phyloP scores from a whole-genome alignment of 345 rosid species.

The Angophora floribunda region DNA sequence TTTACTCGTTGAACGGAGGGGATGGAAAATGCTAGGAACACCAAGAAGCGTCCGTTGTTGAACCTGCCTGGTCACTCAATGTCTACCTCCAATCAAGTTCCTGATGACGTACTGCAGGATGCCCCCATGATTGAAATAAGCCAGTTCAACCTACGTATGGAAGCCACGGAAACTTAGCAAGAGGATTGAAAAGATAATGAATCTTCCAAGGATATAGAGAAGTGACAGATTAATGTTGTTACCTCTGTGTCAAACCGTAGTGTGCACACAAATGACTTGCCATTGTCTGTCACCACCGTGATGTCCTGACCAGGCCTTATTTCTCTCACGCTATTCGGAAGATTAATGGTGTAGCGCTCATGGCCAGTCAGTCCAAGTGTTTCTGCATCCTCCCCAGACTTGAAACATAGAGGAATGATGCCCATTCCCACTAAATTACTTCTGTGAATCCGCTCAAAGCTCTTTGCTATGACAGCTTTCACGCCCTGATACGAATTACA shows the following conservation, averaged over 20 bases:
- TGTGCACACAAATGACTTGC: conserved; percentile 66
- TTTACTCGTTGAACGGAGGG: background rate
- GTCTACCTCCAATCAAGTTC: conserved; percentile 12
- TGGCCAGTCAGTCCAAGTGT: conserved; percentile 73
- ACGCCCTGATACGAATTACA: conserved; percentile 50
- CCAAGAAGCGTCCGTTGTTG: background rate
- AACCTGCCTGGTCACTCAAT: background rate
- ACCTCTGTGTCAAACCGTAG: conserved; percentile 85
- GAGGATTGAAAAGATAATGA: background rate
- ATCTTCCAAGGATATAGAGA: background rate
- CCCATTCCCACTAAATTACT: conserved; percentile 94
- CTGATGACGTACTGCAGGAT: conserved; percentile 42
- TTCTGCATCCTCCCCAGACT: conserved; percentile 80
- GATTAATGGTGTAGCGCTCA: conserved; percentile 62
- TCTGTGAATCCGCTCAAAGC: conserved; percentile 85
- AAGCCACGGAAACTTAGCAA: background rate
- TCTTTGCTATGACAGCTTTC: conserved; percentile 85
- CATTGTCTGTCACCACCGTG: conserved; percentile 49
- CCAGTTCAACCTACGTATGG: conserved; percentile 32
- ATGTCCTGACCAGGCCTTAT: conserved; percentile 89
- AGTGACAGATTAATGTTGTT: background rate
- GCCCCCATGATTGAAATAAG: conserved; percentile 40
- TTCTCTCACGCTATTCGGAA: conserved; percentile 48
- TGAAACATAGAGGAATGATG: conserved; percentile 70
- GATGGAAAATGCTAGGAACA: background rate